These are phyloP conservation scores for Quercus lobata DNA, from an alignment of 331 rosid genomes.

Conservation along the genomic window DNA sequence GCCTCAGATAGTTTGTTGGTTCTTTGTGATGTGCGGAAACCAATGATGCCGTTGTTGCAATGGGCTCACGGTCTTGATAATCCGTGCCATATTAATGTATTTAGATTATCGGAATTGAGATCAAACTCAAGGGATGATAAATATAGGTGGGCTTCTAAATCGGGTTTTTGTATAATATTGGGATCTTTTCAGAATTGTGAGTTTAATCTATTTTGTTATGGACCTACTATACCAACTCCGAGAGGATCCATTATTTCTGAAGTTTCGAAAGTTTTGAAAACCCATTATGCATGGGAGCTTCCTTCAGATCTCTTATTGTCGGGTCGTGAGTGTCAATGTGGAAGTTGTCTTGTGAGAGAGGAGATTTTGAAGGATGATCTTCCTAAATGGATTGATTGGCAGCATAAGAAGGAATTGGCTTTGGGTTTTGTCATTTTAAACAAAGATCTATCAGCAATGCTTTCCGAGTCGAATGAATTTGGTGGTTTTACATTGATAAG, in stretches of 20 bases:
- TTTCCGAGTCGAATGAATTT: conserved; percentile 44
- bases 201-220: conserved; percentile 58
- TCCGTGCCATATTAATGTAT: conserved; percentile 40
- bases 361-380: conserved; percentile 52
- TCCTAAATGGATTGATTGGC: conserved; percentile 75
- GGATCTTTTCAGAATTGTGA: conserved; percentile 73
- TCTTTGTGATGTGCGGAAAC: conserved; percentile 69
- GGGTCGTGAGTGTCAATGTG: conserved; percentile 47
- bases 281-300: conserved; percentile 62
- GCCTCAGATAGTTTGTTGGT: conserved; percentile 54
- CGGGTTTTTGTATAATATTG: conserved; percentile 65
- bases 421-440: conserved; percentile 61
- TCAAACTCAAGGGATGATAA: conserved; percentile 36
- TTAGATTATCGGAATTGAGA: conserved; percentile 61
- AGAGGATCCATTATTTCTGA: conserved; percentile 31
- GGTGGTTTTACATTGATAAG: conserved; percentile 71
- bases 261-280: conserved; percentile 28
- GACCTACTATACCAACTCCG: conserved; percentile 38
- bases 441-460: conserved; percentile 39
- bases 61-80: conserved; percentile 62
- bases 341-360: conserved; percentile 60
- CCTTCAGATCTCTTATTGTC: conserved; percentile 51
- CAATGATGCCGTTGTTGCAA: conserved; percentile 51
- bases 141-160: conserved; percentile 51
- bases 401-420: conserved; percentile 65